phyloP scores from a whole-genome alignment of 1,139 yeast genomes.

The Candida neerlandica region DNA sequence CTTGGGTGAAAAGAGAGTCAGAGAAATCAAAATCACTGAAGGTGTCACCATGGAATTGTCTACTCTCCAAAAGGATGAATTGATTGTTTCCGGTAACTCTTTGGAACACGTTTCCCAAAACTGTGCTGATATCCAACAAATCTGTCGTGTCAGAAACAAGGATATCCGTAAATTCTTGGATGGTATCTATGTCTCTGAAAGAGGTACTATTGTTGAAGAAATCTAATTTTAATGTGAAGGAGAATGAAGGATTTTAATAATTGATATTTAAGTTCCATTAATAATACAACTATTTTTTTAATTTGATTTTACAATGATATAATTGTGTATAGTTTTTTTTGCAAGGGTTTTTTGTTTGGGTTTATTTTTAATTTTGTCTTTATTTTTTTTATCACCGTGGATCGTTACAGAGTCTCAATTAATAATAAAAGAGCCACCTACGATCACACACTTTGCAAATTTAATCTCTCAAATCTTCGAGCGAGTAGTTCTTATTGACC shows the following conservation, averaged over 20 bases:
- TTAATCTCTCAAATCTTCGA: background rate
- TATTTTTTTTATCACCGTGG: constrained; percentile 26
- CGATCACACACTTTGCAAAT: constrained; percentile 42
- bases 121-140: constrained; percentile 98
- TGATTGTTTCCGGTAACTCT: constrained; percentile 91
- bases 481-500: background rate
- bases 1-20: constrained; percentile 97
- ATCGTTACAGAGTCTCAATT: constrained; percentile 56
- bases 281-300: constrained; percentile 11
- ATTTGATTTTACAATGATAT: constrained; percentile 13
- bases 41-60: constrained; percentile 90
- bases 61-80: constrained; percentile 89
- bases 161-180: constrained; percentile 99
- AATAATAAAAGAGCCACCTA: constrained; percentile 58
- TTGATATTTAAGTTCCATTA: constrained; percentile 3
- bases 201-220: constrained; percentile 81
- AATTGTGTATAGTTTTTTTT: constrained; percentile 7
- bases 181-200: constrained; percentile 99
- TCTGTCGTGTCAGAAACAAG: constrained; percentile 99
- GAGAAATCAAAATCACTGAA: constrained; percentile 79
- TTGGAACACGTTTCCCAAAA: constrained; percentile 97
- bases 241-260: background rate
- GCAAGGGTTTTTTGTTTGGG: constrained; percentile 7
- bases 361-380: constrained; percentile 25
- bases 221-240: constrained; percentile 30